Evolutionary conservation across 116 monocot species (phyloP).

Genomic region (Phalaenopsis hybrid): DNA sequence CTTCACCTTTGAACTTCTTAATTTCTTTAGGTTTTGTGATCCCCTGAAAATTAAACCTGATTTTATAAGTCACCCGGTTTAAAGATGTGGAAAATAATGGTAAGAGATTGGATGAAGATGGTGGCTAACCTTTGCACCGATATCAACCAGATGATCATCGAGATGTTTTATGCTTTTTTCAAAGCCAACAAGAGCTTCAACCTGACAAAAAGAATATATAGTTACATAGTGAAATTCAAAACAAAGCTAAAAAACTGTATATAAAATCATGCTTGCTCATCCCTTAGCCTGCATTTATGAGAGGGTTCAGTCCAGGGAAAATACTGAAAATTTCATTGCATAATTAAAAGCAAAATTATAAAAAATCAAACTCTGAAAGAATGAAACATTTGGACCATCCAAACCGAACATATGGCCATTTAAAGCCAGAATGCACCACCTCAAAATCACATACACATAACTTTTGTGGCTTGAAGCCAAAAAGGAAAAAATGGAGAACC

Average conservation of each 20-base stretch:
- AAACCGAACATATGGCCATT: too few relatives aligned
- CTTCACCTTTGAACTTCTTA: slow-evolving; percentile 90
- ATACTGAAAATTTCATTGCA: too few relatives aligned
- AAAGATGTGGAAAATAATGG: background rate
- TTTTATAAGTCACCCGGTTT: background rate
- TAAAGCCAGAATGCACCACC: too few relatives aligned
- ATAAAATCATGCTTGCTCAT: background rate
- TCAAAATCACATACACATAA: too few relatives aligned
- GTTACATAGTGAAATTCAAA: background rate
- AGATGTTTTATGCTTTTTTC: slow-evolving; percentile 87
- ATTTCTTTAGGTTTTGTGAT: slow-evolving; percentile 89
- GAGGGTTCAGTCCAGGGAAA: too few relatives aligned
- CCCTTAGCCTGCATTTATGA: too few relatives aligned
- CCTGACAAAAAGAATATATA: slow-evolving; percentile 23
- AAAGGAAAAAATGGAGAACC: too few relatives aligned
- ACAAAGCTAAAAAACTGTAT: background rate
- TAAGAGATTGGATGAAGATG: background rate
- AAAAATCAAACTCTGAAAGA: too few relatives aligned
- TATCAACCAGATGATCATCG: slow-evolving; percentile 66
- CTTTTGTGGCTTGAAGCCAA: too few relatives aligned
- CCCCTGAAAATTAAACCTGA: slow-evolving; percentile 31
- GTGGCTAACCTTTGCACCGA: slow-evolving; percentile 62
- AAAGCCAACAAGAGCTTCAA: slow-evolving; percentile 97
- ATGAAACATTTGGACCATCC: too few relatives aligned
- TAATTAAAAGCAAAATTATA: too few relatives aligned